Evolutionary conservation across 805 yeast species (phyloP).

Genomic region (Saccharomycodes ludwigii): DNA sequence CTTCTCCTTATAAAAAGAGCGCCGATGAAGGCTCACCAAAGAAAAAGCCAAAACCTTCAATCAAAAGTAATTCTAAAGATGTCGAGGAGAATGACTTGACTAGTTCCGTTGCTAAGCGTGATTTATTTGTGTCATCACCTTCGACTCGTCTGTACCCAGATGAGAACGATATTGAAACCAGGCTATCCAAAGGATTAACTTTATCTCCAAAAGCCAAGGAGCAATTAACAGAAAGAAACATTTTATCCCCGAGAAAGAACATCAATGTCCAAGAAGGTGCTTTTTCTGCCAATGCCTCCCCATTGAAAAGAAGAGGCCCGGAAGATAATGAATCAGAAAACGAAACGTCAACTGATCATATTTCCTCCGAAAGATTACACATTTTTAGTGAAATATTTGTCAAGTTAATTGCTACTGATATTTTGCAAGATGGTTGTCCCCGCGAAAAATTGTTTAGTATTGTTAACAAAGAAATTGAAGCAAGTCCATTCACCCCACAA

Average conservation of each 20-base stretch:
- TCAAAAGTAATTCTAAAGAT: constrained; percentile 7
- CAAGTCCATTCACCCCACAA: too few relatives aligned
- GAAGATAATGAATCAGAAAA: too few relatives aligned
- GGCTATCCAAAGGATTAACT: constrained; percentile 17
- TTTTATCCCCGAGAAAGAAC: constrained; percentile 27
- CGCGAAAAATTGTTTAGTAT: too few relatives aligned
- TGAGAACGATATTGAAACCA: constrained; percentile 22
- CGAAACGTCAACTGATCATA: too few relatives aligned
- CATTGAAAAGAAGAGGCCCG: too few relatives aligned
- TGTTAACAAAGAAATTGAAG: too few relatives aligned
- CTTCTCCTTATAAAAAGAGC: constrained; percentile 11
- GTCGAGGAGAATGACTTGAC: constrained; percentile 20
- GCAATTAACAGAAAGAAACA: constrained; percentile 32
- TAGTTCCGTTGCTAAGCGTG: background rate
- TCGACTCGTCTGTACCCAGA: constrained; percentile 11
- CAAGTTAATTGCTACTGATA: too few relatives aligned
- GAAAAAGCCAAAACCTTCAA: constrained; percentile 17
- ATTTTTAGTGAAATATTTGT: too few relatives aligned
- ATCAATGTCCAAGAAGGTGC: background rate
- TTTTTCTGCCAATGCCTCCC: too few relatives aligned
- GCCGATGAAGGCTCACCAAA: constrained; percentile 23
- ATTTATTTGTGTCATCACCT: constrained; percentile 5
- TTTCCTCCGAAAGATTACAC: too few relatives aligned
- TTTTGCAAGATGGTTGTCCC: too few relatives aligned
- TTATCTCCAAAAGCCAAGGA: constrained; percentile 27